phyloP scores from a whole-genome alignment of 2,329 filamentous ascomycete species.

The Neofusicoccum sp. region DNA sequence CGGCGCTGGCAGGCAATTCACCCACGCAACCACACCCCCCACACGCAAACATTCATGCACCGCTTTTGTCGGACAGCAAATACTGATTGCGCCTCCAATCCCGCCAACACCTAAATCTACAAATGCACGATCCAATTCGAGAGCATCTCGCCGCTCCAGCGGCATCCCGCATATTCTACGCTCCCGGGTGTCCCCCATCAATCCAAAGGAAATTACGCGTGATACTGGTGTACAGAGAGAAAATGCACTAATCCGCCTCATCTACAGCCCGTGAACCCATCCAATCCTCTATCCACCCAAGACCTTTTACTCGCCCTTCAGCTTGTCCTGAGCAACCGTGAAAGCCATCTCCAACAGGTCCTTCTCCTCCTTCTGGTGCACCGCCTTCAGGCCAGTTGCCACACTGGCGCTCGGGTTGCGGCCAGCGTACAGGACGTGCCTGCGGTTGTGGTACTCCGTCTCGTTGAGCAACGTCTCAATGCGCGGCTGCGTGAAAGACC shows the following conservation, averaged over 20 bases:
- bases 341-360: constrained; percentile 70
- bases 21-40: not conserved
- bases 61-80: not conserved
- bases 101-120: constrained; percentile 2
- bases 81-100: not conserved
- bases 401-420: constrained; percentile 91
- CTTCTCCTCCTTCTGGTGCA: constrained; percentile 89
- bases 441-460: constrained; percentile 86
- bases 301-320: constrained; percentile 59
- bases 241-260: constrained; percentile 13
- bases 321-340: constrained; percentile 61
- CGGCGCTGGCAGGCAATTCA: not conserved
- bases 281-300: not conserved
- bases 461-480: constrained; percentile 95
- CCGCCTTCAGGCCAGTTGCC: constrained; percentile 85
- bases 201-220: constrained; percentile 5
- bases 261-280: no score
- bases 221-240: constrained; percentile 12
- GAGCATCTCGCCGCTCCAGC: no score
- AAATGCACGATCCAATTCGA: constrained; percentile 15
- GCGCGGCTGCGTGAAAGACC: constrained; percentile 95
- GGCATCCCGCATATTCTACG: constrained; percentile 7
- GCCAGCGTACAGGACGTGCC: constrained; percentile 96
- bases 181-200: constrained; percentile 1
- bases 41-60: not conserved